phyloP scores from a whole-genome alignment of 2,329 filamentous ascomycete genomes.

The Pleurostoma richardsiae region DNA sequence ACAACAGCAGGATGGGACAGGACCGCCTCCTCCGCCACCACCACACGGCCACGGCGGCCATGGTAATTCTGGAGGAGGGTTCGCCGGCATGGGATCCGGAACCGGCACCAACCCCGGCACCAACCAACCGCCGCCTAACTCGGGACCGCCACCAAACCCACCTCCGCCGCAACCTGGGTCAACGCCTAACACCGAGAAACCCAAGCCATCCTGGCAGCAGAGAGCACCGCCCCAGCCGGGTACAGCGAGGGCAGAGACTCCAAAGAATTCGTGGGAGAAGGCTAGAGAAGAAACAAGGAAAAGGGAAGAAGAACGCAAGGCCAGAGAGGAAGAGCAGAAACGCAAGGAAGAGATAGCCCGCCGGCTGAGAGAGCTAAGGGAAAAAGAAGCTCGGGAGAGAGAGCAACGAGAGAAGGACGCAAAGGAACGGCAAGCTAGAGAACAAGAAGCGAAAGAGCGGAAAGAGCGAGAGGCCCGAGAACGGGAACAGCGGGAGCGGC shows the following conservation, averaged over 20 bases:
- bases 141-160: conserved; percentile 19
- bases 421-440: conserved; percentile 29
- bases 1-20: conserved; percentile 45
- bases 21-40: conserved; percentile 4
- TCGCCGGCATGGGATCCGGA: conserved; percentile 8
- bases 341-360: conserved; percentile 51
- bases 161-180: conserved; percentile 10
- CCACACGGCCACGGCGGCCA: conserved; percentile 2
- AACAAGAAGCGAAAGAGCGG: conserved; percentile 26
- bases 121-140: conserved; percentile 24
- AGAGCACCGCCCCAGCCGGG: conserved; percentile 13
- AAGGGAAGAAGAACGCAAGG: conserved; percentile 59
- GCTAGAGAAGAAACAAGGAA: conserved; percentile 62
- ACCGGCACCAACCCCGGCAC: conserved; percentile 11
- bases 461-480: conserved; percentile 21
- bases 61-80: conserved; percentile 15
- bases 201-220: conserved; percentile 16
- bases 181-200: conserved; percentile 14
- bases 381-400: conserved; percentile 47
- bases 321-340: conserved; percentile 56
- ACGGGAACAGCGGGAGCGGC: conserved; percentile 17
- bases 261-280: conserved; percentile 59
- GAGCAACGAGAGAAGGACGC: conserved; percentile 23
- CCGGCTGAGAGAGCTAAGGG: conserved; percentile 48
- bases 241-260: conserved; percentile 23